Conservation (phyloP, 2,329 filamentous ascomycete genomes). For the Ceratocystis ficicola region DNA sequence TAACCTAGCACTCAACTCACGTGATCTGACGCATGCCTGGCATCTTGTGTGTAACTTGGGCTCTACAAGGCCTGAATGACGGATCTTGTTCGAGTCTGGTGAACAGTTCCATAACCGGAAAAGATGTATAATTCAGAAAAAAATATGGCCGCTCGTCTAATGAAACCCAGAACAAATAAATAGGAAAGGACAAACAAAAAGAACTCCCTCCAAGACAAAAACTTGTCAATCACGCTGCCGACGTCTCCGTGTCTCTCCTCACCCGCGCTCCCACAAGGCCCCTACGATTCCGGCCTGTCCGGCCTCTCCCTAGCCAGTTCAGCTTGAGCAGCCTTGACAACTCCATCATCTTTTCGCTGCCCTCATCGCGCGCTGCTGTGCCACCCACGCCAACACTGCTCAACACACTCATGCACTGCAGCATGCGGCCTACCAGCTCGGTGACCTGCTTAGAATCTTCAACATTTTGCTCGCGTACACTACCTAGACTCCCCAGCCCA, state of each 20-base stretch:
- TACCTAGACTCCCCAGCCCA: conserved; percentile 22
- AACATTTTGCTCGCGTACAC: conserved; percentile 45
- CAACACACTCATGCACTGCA: conserved; percentile 90
- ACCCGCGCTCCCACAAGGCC: conserved; percentile 69
- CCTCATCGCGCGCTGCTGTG: conserved; percentile 50
- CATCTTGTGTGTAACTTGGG: too few species aligned
- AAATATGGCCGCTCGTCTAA: background rate
- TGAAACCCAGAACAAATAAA: background rate
- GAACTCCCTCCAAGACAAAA: background rate
- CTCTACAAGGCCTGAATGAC: too few species aligned
- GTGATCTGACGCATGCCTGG: too few species aligned
- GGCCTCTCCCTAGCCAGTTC: conserved; percentile 86
- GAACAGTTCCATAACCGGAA: background rate
- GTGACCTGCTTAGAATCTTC: conserved; percentile 70
- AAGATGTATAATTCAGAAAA: background rate
- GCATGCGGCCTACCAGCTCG: conserved; percentile 86
- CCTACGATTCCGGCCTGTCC: conserved; percentile 77
- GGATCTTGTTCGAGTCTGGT: too few species aligned
- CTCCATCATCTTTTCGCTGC: conserved; percentile 67
- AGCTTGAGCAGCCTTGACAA: conserved; percentile 81
- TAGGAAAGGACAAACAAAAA: background rate
- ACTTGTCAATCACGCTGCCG: background rate
- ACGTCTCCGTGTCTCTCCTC: conserved; percentile 33
- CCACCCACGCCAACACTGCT: conserved; percentile 49
- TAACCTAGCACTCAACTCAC: too few species aligned